phyloP scores from a whole-genome alignment of 176 grass and related monocot genomes.

The Aegilops tauschii region DNA sequence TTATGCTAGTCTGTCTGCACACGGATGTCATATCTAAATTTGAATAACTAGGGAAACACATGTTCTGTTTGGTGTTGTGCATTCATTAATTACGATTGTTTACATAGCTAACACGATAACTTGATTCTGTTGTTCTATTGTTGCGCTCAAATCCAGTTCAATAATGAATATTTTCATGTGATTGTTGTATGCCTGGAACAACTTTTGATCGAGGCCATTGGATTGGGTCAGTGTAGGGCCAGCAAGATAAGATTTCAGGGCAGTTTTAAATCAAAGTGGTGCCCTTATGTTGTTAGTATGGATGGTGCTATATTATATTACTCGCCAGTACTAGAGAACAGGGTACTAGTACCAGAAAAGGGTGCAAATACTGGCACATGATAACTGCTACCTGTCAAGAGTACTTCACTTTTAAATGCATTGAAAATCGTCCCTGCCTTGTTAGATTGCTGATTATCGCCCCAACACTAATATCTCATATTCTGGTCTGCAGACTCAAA shows the following conservation, averaged over 20 bases:
- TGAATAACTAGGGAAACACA: not conserved
- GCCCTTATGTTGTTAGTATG: not conserved
- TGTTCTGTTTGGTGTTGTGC: not conserved
- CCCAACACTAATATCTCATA: not conserved
- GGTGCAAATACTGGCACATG: not conserved
- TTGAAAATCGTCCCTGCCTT: not conserved
- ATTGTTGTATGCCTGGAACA: not conserved
- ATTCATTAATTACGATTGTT: not conserved
- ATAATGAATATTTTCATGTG: not conserved
- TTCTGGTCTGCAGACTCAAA: constrained; percentile 66
- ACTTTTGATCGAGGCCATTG: not conserved
- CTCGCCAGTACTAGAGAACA: not conserved
- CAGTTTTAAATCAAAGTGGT: not conserved
- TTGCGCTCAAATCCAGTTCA: not conserved
- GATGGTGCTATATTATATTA: not conserved
- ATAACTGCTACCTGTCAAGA: not conserved
- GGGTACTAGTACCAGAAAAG: not conserved
- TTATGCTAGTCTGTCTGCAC: not conserved
- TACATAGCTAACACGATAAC: not conserved
- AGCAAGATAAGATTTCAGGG: not conserved
- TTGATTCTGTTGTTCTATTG: not conserved
- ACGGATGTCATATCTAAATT: not conserved
- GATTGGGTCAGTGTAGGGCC: not conserved
- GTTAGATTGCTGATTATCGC: not conserved
- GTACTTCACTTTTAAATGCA: constrained; percentile 4